Conservation (phyloP, 257 asterid genomes). For the Dorcoceras hygrometricum region DNA sequence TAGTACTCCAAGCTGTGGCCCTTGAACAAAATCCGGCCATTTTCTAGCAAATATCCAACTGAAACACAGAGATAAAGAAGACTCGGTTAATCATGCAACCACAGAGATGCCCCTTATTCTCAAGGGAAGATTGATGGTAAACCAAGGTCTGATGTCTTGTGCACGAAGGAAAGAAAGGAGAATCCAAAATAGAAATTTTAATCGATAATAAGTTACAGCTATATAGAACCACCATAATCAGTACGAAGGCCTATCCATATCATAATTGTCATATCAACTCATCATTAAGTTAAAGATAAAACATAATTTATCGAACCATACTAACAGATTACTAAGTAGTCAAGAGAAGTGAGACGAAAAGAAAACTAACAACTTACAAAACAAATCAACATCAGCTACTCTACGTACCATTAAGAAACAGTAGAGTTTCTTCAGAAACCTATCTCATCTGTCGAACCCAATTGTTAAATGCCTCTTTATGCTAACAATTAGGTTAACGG, state of each 20-base stretch:
- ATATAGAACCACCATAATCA: background rate
- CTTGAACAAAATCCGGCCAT: conserved; percentile 86
- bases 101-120: background rate
- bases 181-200: background rate
- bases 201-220: background rate
- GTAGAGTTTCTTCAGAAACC: background rate
- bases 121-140: background rate
- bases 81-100: conserved; percentile 24
- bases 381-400: background rate
- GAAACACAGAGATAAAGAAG: conserved; percentile 34
- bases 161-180: background rate
- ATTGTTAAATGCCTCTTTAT: background rate
- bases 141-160: background rate
- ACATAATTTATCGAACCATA: too few relatives aligned
- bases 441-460: background rate
- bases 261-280: background rate
- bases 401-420: background rate
- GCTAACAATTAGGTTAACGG: background rate
- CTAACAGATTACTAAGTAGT: background rate
- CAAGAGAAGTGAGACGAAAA: background rate
- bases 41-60: conserved; percentile 99
- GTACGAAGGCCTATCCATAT: background rate
- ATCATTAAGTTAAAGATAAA: conserved; percentile 4
- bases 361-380: background rate
- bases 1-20: conserved; percentile 82